Percentiles rank a stretch among this genome's conserved stretches.
These are phyloP conservation scores for Rhodotorula babjevae DNA, from an alignment of 768 basidiomycete species.

Conservation along the genomic window DNA sequence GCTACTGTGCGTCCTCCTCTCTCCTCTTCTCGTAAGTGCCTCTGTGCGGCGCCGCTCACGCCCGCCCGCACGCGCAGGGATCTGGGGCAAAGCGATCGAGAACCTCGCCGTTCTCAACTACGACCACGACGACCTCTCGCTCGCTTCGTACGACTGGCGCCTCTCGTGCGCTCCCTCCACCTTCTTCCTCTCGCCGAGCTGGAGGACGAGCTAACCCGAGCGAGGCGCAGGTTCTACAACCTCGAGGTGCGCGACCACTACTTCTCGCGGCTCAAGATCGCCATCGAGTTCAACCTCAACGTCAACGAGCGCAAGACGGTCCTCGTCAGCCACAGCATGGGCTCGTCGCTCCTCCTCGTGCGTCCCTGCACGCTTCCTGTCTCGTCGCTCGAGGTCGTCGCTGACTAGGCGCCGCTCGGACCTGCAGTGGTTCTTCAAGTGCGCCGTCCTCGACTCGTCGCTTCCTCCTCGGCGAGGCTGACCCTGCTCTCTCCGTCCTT, in stretches of 20 bases:
- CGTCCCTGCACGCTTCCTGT: background rate
- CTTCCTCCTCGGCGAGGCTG: background rate
- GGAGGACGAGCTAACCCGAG: no score
- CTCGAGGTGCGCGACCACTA: slow-evolving; percentile 87
- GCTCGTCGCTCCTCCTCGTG: slow-evolving; percentile 57
- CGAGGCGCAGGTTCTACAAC: slow-evolving; percentile 67
- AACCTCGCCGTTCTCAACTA: slow-evolving; percentile 90
- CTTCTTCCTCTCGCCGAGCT: background rate
- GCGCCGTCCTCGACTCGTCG: no score
- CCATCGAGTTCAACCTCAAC: slow-evolving; percentile 72
- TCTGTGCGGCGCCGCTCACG: no score
- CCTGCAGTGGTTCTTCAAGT: slow-evolving; percentile 41
- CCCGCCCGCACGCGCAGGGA: slow-evolving; percentile 11
- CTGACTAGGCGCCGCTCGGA: background rate
- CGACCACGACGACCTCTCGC: slow-evolving; percentile 72
- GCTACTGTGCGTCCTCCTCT: slow-evolving; percentile 73
- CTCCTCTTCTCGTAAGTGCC: no score
- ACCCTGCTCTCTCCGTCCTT: background rate
- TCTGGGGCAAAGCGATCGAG: slow-evolving; percentile 68
- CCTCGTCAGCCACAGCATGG: slow-evolving; percentile 74
- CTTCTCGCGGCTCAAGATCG: slow-evolving; percentile 67
- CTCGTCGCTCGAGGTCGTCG: no score
- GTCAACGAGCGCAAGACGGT: slow-evolving; percentile 74
- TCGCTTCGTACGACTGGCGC: slow-evolving; percentile 46
- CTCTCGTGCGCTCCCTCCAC: slow-evolving; percentile 1